Conservation (phyloP, 2,329 filamentous ascomycete genomes). For the Xylaria sp. region DNA sequence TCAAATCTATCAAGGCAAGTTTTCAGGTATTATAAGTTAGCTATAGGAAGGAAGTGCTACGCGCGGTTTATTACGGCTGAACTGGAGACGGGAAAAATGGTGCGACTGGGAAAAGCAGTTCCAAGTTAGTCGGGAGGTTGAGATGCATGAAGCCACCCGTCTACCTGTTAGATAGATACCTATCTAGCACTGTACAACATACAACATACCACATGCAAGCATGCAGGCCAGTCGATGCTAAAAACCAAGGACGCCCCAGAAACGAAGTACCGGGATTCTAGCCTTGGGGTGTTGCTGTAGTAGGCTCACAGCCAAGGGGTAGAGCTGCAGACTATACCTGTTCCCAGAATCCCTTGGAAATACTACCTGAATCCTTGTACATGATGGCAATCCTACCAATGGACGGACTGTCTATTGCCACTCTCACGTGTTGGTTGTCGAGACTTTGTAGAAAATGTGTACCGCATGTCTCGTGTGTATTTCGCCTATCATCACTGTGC, state of each 20-base stretch:
- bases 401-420: background rate
- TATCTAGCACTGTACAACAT: constrained; percentile 18
- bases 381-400: background rate
- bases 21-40: constrained; percentile 3
- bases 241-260: background rate
- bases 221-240: background rate
- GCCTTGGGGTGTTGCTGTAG: background rate
- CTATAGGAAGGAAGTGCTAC: constrained; percentile 2
- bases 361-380: background rate
- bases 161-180: background rate
- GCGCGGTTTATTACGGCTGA: background rate
- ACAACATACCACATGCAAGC: background rate
- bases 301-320: background rate
- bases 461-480: background rate
- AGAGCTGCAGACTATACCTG: background rate
- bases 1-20: background rate
- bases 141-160: constrained; percentile 13
- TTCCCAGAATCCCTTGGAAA: background rate
- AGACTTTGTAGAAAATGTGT: background rate
- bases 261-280: background rate
- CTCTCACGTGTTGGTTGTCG: background rate
- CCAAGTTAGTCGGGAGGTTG: constrained; percentile 4
- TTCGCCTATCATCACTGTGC: background rate
- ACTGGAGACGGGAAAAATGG: constrained; percentile 10
- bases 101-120: constrained; percentile 16